Evolutionary conservation across 192 early-diverging fungal genomes (phyloP).

Genomic region (Coemansia sp.): DNA sequence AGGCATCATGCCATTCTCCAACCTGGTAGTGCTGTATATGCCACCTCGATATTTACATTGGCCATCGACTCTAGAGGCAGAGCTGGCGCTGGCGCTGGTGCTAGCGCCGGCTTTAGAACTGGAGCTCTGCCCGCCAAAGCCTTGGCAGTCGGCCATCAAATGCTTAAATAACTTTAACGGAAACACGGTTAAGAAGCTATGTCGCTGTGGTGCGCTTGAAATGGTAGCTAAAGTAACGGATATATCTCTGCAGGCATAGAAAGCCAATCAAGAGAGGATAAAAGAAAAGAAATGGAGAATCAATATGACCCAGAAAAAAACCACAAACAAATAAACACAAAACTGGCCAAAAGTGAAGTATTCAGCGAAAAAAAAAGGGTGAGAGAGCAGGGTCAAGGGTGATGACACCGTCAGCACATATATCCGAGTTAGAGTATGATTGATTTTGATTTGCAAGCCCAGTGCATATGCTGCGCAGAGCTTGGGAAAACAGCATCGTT

Average conservation of each 20-base stretch:
- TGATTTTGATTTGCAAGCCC: background rate
- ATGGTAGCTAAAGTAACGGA: background rate
- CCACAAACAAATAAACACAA: too few relatives aligned
- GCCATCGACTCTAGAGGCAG: background rate
- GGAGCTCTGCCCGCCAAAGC: background rate
- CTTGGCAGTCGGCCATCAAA: slow-evolving; percentile 2
- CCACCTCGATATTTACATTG: background rate
- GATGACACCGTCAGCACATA: background rate
- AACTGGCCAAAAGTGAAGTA: too few relatives aligned
- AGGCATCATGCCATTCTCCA: background rate
- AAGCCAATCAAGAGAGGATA: background rate
- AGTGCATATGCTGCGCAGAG: background rate
- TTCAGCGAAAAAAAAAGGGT: background rate
- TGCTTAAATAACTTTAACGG: slow-evolving; percentile 5
- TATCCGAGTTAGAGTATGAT: background rate
- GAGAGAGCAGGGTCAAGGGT: background rate
- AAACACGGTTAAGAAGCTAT: background rate
- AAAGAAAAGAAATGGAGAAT: background rate
- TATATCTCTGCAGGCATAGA: background rate
- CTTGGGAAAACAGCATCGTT: background rate
- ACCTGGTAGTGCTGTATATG: background rate
- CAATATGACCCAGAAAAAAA: too few relatives aligned
- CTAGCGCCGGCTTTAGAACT: background rate
- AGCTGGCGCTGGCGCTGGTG: background rate
- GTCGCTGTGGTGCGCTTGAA: background rate